Conservation (phyloP, 257 asterid species). For the Anisodus tanguticus region DNA sequence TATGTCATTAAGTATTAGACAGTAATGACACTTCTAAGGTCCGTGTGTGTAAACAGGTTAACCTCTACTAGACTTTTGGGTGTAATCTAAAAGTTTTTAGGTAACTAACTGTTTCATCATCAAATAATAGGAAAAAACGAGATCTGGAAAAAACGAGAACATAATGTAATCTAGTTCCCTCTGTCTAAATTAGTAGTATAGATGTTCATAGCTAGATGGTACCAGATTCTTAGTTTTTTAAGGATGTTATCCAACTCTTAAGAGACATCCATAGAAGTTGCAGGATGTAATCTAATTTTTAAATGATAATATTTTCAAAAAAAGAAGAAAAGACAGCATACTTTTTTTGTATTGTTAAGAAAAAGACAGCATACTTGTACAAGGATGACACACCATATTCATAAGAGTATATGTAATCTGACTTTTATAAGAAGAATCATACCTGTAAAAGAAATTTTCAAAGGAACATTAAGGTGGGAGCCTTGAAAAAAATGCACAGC, state of each 20-base stretch:
- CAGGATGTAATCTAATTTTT: not conserved
- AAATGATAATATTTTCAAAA: not conserved
- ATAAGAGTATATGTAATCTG: not conserved
- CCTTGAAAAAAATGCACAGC: not conserved
- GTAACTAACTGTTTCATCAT: not conserved
- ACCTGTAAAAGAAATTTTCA: constrained; percentile 3
- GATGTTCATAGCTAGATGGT: constrained; percentile 18
- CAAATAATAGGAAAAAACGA: not conserved
- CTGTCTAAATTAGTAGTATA: too few relatives aligned
- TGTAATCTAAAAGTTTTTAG: not conserved
- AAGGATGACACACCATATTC: not conserved
- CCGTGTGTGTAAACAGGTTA: not conserved
- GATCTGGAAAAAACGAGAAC: not conserved
- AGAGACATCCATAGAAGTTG: not conserved
- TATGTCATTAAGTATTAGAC: not conserved
- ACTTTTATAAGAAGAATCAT: not conserved
- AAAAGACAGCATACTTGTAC: constrained; percentile 5
- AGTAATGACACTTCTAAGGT: not conserved
- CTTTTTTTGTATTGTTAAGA: not conserved
- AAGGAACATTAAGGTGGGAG: constrained; percentile 11
- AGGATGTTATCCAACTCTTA: not conserved
- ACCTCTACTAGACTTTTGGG: constrained; percentile 1
- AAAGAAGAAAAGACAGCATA: not conserved
- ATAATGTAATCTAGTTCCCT: too few relatives aligned
- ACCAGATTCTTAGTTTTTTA: not conserved